Base-by-base conservation (phyloP, 2,329 filamentous ascomycete genomes). In the Colletotrichum agaves region DNA sequence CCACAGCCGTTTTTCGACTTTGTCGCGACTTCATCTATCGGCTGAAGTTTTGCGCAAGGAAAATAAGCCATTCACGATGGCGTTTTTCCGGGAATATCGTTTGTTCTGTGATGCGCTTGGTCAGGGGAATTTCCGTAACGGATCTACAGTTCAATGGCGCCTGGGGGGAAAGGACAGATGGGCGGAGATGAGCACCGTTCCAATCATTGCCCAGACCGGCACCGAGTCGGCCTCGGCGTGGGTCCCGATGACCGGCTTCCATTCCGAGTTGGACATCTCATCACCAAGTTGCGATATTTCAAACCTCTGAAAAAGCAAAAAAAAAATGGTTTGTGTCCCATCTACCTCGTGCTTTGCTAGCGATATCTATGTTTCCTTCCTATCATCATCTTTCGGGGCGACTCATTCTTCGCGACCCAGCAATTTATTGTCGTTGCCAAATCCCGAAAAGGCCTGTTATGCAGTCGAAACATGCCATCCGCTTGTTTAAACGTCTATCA, bases 211-310 rank as follows among this genome's bases (percentile, higher is more conserved):
- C 37, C 7, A 23, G 53, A 15, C 61, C 64, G 64, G 64, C 19
- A 67, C 61, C 64, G 64, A 67, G 53, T 67, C 64, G 64, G 64
- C 61, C 17, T 15, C 46, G 31, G 39, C 59, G 15, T 37, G 35
- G 35, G 13, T 37, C 13, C 35, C 35, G 35, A 37, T 37, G 12
- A 12, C 35, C 35, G 35, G 35, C 35, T 37, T 37, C 35, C 35
- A 11, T 37, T 37, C 35, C 35, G 35, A 37, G 35, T 15, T 37
- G 35, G 12, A 37, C 13, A 37, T 15, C 10, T 37, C 35, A 15
- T 37, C 5, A 37, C 35, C 3, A 11, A 5, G 35, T 37, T 37
- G 35, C 3, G 2, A 15, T 4, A 15, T 15, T 15, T 37, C 35
- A 37, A 15, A 37, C 1, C 4, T 3, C 13, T 37, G 2, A 15